Base-by-base conservation (phyloP, 768 basidiomycete genomes). In the Boletus rubropictus region DNA sequence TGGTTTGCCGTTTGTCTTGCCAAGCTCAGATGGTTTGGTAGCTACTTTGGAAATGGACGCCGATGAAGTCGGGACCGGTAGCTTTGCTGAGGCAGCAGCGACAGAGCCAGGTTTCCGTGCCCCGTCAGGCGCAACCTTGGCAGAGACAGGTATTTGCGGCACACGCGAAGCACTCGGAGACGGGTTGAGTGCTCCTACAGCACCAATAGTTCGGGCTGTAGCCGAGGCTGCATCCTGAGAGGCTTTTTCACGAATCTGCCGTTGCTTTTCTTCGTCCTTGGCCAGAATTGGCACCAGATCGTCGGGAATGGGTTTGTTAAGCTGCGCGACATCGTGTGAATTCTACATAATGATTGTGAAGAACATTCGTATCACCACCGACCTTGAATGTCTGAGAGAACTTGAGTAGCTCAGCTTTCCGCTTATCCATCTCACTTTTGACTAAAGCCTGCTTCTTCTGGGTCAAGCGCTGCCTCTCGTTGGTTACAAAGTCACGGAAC, bases 351-450 rank as follows among this genome's bases (percentile, higher is more conserved):
- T 38, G 2, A 48, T 40, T 12, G 27, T 31, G 22, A 6, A 17
- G 17, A 40, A 28, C 44, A 15, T 20, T 35, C 2, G 20, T 15
- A 5, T 24, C n/a, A 38, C 42, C 17, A 56, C 75, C 38, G 38
- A 93, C 94, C 81, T 96, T 95, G 83, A 99, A 99, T 56, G 69
- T 85, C 66, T 89, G 78, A 54, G 90, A 91, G 69, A 97, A 99
- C 68, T 88, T 89, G 64, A 93, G 78, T 31, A 98, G 73, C 35
- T 98, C 95, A 9, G 91, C 87, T 73, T 96, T 81, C 52, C 89
- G 83, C 62, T 89, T 89, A 67, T 98, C 92, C 82, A 94, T 89
- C 64, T 97, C 94, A 59, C 77, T 87, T 77, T 93, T 94, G 42
- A 83, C 81, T 37, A 94, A 69, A 12, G 86, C 84, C 59, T 91